Conservation (phyloP, 148 eudicot species). For the Camellia lanceoleosa region DNA sequence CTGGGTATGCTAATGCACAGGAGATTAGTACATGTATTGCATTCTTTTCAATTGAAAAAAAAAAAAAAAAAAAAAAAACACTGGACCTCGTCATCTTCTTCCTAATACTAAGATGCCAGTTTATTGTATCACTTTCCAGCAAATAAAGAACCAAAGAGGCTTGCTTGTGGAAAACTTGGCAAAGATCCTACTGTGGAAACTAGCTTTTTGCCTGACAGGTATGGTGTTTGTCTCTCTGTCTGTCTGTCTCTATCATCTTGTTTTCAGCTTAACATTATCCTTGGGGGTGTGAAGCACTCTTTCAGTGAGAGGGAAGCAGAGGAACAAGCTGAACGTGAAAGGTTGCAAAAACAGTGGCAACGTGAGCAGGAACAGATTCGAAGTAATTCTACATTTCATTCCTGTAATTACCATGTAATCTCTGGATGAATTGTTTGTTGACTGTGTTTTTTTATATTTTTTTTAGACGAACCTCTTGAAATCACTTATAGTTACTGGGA, state of each 20-base stretch:
- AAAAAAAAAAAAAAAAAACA: neutral
- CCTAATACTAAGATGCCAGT: neutral
- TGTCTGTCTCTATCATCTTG: slow-evolving; percentile 3
- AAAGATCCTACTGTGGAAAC: slow-evolving; percentile 99
- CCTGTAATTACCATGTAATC: neutral
- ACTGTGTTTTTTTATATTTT: neutral
- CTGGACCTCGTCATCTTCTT: neutral
- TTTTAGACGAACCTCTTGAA: slow-evolving; percentile 88
- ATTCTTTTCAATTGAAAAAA: neutral
- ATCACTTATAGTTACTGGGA: slow-evolving; percentile 99
- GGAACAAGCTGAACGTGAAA: slow-evolving; percentile 95
- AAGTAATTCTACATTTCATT: slow-evolving; percentile 40
- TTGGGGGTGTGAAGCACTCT: slow-evolving; percentile 43
- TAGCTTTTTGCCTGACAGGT: slow-evolving; percentile 98
- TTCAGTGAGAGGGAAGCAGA: slow-evolving; percentile 96
- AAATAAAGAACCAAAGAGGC: slow-evolving; percentile 36
- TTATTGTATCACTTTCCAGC: slow-evolving; percentile 28
- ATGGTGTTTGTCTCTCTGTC: slow-evolving; percentile 26
- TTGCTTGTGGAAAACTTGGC: slow-evolving; percentile 61
- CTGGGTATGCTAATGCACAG: neutral
- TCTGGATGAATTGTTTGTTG: slow-evolving; percentile 7
- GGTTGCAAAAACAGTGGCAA: slow-evolving; percentile 75
- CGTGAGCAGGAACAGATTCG: slow-evolving; percentile 74
- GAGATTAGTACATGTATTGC: neutral
- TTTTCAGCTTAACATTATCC: slow-evolving; percentile 25